Base-by-base conservation (phyloP, 768 basidiomycete species). In the Boletus reticuloceps region DNA sequence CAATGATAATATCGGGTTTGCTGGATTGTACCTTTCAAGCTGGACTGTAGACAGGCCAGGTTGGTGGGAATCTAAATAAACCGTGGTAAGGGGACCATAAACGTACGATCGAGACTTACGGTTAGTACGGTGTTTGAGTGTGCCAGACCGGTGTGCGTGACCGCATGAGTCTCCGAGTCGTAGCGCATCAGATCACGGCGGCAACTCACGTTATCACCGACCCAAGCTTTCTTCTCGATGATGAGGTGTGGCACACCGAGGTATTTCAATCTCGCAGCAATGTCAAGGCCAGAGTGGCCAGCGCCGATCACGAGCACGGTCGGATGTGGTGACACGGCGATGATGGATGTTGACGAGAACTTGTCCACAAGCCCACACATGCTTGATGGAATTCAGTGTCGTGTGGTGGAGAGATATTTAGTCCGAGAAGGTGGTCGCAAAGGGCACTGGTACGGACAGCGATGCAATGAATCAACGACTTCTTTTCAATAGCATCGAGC, bases 261-360 rank as follows among this genome's bases (percentile, higher is more conserved):
- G 39, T 74, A 75, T 62, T 84, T 84, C 52, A 91, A 71, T 20
- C 86, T 75, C 2, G 86, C 85, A 1, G 88, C 86, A 3, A 82
- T 64, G 37, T 78, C 81, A 27, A 93, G 69, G 2, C 88, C 90
- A 57, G 78, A 79, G 53, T 89, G 88, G 0, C 86, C 86, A 0
- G 78, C 85, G 13, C 86, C 84, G 19, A 88, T 70, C 27, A 89
- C 72, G 32, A 89, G 65, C 12, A 86, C 88, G 2, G 75, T 76
- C 0, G 85, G 85, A 36, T 79, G n/a, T n/a, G n/a, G n/a, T n/a
- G n/a, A n/a, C n/a, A n/a, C n/a, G n/a, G n/a, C n/a, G n/a, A n/a
- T n/a, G n/a, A n/a, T n/a, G n/a, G n/a, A n/a, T n/a, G n/a, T n/a
- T n/a, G n/a, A n/a, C n/a, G n/a, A n/a, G n/a, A n/a, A n/a, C n/a